Evolutionary conservation across 176 grass and related monocot species (phyloP).

Genomic region (Zoysia pacifica): DNA sequence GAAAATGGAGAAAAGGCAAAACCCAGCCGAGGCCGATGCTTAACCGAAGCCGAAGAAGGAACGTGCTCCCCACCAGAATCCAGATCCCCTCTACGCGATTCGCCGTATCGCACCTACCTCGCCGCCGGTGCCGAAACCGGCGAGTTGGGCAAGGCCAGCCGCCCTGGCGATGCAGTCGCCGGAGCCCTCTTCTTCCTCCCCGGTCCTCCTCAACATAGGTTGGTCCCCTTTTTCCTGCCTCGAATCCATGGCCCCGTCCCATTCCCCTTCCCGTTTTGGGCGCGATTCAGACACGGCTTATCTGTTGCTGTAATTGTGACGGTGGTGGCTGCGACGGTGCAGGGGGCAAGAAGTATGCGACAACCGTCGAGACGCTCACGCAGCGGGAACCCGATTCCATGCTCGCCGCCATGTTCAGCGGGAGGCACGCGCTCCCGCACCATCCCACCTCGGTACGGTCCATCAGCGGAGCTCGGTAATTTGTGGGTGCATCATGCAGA

Average conservation of each 20-base stretch:
- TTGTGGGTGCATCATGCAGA: background rate
- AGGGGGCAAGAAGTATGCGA: constrained; percentile 83
- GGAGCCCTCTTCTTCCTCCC: constrained; percentile 45
- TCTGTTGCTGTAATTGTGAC: no score
- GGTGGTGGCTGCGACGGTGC: background rate
- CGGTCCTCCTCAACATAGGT: constrained; percentile 75
- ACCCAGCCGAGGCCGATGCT: background rate
- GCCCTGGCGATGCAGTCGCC: constrained; percentile 36
- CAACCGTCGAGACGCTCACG: constrained; percentile 87
- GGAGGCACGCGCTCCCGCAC: constrained; percentile 60
- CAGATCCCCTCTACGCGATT: constrained; percentile 5
- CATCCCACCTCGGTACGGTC: constrained; percentile 55
- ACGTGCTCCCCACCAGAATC: constrained; percentile 22
- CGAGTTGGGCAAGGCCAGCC: background rate
- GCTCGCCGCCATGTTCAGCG: constrained; percentile 96
- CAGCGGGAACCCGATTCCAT: constrained; percentile 84
- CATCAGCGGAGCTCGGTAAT: background rate
- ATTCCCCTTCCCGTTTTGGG: background rate
- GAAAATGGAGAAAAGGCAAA: background rate
- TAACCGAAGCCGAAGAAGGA: constrained; percentile 18
- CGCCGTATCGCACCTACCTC: constrained; percentile 4
- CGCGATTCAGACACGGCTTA: background rate
- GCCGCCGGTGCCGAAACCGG: constrained; percentile 23
- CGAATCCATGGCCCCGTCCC: constrained; percentile 3
- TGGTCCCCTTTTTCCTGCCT: constrained; percentile 19